These are phyloP conservation scores for Cyclotella kingstonii DNA, from an alignment of 108 stramenopile species.

Conservation along the genomic window DNA sequence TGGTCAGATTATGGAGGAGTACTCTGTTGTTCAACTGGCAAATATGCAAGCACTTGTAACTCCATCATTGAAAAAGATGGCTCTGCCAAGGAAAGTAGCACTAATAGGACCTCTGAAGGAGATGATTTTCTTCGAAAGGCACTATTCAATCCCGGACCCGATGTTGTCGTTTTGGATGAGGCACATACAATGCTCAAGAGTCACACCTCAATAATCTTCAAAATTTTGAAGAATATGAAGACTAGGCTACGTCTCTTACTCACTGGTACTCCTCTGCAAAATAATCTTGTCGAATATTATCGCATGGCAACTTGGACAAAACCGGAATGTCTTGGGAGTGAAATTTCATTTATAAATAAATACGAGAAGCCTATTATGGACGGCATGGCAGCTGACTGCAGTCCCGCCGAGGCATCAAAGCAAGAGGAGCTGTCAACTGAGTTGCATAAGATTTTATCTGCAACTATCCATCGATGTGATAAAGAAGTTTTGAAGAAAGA, in stretches of 20 bases:
- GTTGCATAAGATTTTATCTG: slow-evolving; percentile 40
- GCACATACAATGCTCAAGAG: slow-evolving; percentile 68
- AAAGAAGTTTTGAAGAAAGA: slow-evolving; percentile 45
- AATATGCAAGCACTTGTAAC: slow-evolving; percentile 37
- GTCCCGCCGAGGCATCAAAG: slow-evolving; percentile 16
- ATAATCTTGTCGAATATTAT: slow-evolving; percentile 60
- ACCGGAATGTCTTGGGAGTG: slow-evolving; percentile 53
- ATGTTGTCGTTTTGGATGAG: slow-evolving; percentile 68
- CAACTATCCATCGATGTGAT: slow-evolving; percentile 63
- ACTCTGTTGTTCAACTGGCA: slow-evolving; percentile 42
- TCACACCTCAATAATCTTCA: slow-evolving; percentile 41
- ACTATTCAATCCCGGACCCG: slow-evolving; percentile 49
- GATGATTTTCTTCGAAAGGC: slow-evolving; percentile 28
- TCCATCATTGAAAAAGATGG: slow-evolving; percentile 11
- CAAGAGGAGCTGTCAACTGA: slow-evolving; percentile 32
- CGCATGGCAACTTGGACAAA: slow-evolving; percentile 59
- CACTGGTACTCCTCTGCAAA: slow-evolving; percentile 47
- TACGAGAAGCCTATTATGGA: slow-evolving; percentile 56
- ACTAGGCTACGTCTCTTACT: slow-evolving; percentile 61
- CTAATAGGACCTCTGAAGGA: slow-evolving; percentile 1
- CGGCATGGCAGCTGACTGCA: slow-evolving; percentile 51
- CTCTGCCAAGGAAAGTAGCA: neutral
- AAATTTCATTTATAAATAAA: slow-evolving; percentile 38
- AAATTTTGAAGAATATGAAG: slow-evolving; percentile 40
- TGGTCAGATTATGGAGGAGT: slow-evolving; percentile 64